Evolutionary conservation across 352 stramenopile species (phyloP), one percentile per base, ranked within the genome.

Genomic region (Pythium rhizo-oryzae): DNA sequence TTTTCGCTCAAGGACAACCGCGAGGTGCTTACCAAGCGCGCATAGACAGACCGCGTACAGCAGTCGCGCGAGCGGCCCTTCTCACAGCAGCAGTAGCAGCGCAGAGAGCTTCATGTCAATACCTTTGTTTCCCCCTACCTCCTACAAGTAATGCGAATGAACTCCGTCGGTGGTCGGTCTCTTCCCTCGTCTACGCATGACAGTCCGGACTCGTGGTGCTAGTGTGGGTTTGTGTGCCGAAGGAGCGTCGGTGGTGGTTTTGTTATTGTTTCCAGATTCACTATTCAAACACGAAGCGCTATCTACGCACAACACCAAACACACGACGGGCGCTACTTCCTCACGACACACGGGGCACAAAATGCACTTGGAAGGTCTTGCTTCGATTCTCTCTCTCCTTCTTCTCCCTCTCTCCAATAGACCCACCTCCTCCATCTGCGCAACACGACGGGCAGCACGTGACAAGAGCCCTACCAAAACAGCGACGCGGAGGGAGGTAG

Each of bases 1-100:
- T 94, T 92, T 63, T 87, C 84, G 59, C 77, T 94, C 56, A 88
- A 92, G 71, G 74, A 90, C 57, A 65, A 49, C 49, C 62, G 63
- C 44, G 62, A 60, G 47, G 39, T 52, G 8, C 58, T 62, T 19
- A 54, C 55, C 59, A 78, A 76, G 73, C 54, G 59, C 30, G 50
- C 57, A 41, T 77, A 77, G 54, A 69, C 35, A 19, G 41, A n/a
- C 18, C 15, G 41, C 41, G 15, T 47, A 41, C 35, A 12, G 7
- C 35, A 41, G 12, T 13, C 35, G 35, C 12, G 7, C 35, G 12
- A 13, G 35, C 12, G 7, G 7, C 35, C 35, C 7, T 41, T 41
- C 35, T 41, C 35, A 41, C 35, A 41, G 12, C 7, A 41, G 35
- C 41, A n/a, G 41, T 15, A 47, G 11, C 18, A 16, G 12, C 41